Percentiles rank a stretch among this genome's conserved stretches.
phyloP scores from a whole-genome alignment of 345 rosid species.

The Sapria himalayana region DNA sequence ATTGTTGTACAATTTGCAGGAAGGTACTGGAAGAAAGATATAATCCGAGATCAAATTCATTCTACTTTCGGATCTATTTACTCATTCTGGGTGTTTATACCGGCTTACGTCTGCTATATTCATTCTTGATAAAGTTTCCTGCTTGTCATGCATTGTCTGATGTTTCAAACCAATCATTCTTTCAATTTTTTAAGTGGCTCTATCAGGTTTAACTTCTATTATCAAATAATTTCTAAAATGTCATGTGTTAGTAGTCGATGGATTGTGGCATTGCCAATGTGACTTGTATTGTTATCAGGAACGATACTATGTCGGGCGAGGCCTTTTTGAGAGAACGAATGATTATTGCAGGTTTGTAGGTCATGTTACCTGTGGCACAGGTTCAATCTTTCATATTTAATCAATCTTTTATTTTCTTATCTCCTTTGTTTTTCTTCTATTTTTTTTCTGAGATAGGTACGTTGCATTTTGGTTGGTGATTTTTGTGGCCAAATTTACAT shows the following conservation, averaged over 20 bases:
- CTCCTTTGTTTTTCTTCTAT: neutral
- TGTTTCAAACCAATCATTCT: slow-evolving; percentile 80
- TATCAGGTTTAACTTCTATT: slow-evolving; percentile 37
- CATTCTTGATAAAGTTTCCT: slow-evolving; percentile 47
- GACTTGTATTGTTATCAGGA: slow-evolving; percentile 61
- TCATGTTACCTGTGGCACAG: slow-evolving; percentile 2
- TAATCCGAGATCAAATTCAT: slow-evolving; percentile 34
- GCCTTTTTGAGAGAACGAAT: slow-evolving; percentile 62
- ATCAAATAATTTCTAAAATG: slow-evolving; percentile 2
- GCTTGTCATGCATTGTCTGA: slow-evolving; percentile 74
- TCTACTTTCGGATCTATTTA: slow-evolving; percentile 62
- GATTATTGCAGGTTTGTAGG: slow-evolving; percentile 75
- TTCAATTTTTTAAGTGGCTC: slow-evolving; percentile 97
- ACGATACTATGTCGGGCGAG: slow-evolving; percentile 92
- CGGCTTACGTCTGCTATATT: slow-evolving; percentile 50
- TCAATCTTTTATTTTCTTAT: neutral
- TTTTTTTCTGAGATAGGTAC: slow-evolving; percentile 32
- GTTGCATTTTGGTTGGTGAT: slow-evolving; percentile 88
- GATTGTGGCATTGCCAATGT: no score
- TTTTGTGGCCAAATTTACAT: slow-evolving; percentile 63
- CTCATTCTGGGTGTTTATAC: slow-evolving; percentile 77
- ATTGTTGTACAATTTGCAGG: slow-evolving; percentile 26
- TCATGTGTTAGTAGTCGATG: no score
- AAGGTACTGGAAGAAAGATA: slow-evolving; percentile 52
- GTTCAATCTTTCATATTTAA: neutral